Evolutionary conservation across 306 rosid species (phyloP).

Genomic region (Cucurbita ficifolia): DNA sequence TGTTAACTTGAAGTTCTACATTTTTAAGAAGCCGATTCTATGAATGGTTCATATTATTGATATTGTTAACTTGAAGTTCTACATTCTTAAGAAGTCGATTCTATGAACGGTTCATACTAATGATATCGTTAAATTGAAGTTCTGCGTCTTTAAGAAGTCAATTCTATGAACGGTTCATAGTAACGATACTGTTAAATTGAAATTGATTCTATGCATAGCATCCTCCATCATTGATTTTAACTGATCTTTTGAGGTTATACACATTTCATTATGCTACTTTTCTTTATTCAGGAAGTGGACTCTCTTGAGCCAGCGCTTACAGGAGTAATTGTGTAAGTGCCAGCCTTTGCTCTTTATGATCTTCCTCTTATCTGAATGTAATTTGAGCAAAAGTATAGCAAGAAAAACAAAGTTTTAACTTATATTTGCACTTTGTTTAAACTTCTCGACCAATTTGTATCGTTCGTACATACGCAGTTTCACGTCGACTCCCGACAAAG

Average conservation of each 20-base stretch:
- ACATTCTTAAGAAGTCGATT: too few species aligned
- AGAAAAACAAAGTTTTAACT: not conserved
- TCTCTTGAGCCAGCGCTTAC: slow-evolving; percentile 5
- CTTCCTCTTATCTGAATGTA: not conserved
- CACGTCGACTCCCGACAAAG: slow-evolving; percentile 88
- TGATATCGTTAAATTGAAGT: too few species aligned
- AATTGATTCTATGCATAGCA: not conserved
- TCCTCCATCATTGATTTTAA: not conserved
- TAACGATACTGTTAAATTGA: too few species aligned
- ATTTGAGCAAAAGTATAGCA: not conserved
- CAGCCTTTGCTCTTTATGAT: not conserved
- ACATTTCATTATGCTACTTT: not conserved
- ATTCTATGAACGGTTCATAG: too few species aligned
- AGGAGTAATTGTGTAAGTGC: slow-evolving; percentile 12
- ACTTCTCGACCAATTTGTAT: not conserved
- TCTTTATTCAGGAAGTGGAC: slow-evolving; percentile 3
- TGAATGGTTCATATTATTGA: too few species aligned
- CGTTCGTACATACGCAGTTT: slow-evolving; percentile 28
- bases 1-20: too few species aligned
- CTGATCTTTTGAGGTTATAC: not conserved
- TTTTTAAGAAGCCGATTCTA: too few species aligned
- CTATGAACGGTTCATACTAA: too few species aligned
- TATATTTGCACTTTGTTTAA: not conserved
- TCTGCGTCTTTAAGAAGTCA: too few species aligned
- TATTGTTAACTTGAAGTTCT: too few species aligned